Evolutionary conservation across 345 rosid genomes (phyloP).

Genomic region (Turritis glabra): DNA sequence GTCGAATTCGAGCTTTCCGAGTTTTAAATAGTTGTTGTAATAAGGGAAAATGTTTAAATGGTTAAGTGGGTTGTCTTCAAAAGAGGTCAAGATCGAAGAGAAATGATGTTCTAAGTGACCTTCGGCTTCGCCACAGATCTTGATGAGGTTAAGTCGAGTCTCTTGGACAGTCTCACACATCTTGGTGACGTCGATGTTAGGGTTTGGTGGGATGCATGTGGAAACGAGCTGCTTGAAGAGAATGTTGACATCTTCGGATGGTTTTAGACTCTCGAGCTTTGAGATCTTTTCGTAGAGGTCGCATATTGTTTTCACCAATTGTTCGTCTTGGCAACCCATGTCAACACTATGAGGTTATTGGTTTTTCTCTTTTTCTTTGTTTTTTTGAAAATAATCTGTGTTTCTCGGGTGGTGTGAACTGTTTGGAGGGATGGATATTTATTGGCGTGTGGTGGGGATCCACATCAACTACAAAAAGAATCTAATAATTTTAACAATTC

Average conservation of each 20-base stretch:
- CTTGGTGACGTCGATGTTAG: slow-evolving; percentile 57
- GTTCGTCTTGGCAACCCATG: slow-evolving; percentile 69
- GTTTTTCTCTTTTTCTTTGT: background rate
- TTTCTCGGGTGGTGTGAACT: slow-evolving; percentile 32
- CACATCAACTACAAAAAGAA: background rate
- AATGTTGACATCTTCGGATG: slow-evolving; percentile 71
- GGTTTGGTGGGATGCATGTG: slow-evolving; percentile 75
- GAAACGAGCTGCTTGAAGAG: slow-evolving; percentile 72
- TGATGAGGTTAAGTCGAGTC: slow-evolving; percentile 62
- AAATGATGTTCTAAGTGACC: slow-evolving; percentile 63
- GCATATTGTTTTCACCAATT: slow-evolving; percentile 51
- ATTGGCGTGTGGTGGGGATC: slow-evolving; percentile 10
- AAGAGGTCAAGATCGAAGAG: slow-evolving; percentile 58
- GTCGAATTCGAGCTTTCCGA: slow-evolving; percentile 63
- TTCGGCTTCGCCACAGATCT: slow-evolving; percentile 72
- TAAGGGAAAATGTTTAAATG: slow-evolving; percentile 75
- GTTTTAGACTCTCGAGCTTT: slow-evolving; percentile 62
- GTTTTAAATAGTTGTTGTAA: slow-evolving; percentile 73
- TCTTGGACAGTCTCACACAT: slow-evolving; percentile 54
- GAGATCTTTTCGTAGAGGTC: slow-evolving; percentile 68
- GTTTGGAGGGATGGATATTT: slow-evolving; percentile 10
- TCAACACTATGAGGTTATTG: slow-evolving; percentile 48
- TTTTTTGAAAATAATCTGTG: slow-evolving; percentile 2
- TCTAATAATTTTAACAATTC: background rate
- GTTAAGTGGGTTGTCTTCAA: slow-evolving; percentile 56